phyloP scores from a whole-genome alignment of 2,329 filamentous ascomycete species.

The Colletotrichum lupini region DNA sequence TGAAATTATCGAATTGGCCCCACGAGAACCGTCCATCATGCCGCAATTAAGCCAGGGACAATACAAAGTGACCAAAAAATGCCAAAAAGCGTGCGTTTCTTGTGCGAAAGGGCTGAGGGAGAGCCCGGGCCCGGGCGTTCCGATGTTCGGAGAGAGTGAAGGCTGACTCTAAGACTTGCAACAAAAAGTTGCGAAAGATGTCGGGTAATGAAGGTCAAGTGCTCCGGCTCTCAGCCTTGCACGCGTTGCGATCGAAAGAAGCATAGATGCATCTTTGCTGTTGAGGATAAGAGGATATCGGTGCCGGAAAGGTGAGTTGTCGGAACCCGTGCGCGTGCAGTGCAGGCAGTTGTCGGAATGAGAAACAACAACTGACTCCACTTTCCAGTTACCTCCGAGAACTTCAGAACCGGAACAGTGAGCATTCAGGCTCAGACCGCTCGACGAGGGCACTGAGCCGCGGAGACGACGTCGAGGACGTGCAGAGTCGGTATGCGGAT shows the following conservation, averaged over 20 bases:
- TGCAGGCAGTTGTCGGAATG: background rate
- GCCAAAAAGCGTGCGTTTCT: slow-evolving; percentile 35
- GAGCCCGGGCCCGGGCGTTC: background rate
- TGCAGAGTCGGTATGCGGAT: background rate
- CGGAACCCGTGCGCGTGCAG: background rate
- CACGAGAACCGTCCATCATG: slow-evolving; percentile 20
- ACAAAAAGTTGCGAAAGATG: slow-evolving; percentile 40
- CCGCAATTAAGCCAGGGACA: slow-evolving; percentile 33
- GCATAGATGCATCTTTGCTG: slow-evolving; percentile 38
- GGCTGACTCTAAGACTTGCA: slow-evolving; percentile 37
- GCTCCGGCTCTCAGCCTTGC: slow-evolving; percentile 38
- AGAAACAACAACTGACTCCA: slow-evolving; percentile 4
- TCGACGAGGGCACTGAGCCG: slow-evolving; percentile 10
- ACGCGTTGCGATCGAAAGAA: slow-evolving; percentile 38
- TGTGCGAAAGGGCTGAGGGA: background rate
- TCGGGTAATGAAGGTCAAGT: slow-evolving; percentile 40
- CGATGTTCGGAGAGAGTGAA: background rate
- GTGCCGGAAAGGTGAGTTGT: slow-evolving; percentile 38
- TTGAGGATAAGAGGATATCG: slow-evolving; percentile 38
- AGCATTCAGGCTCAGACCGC: slow-evolving; percentile 14
- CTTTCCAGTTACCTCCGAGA: slow-evolving; percentile 31
- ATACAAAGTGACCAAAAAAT: slow-evolving; percentile 37
- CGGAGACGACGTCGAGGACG: background rate
- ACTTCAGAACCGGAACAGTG: slow-evolving; percentile 30
- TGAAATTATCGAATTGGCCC: slow-evolving; percentile 11